phyloP scores from a whole-genome alignment of 2,329 filamentous ascomycete species.

The Dothistroma septosporum region DNA sequence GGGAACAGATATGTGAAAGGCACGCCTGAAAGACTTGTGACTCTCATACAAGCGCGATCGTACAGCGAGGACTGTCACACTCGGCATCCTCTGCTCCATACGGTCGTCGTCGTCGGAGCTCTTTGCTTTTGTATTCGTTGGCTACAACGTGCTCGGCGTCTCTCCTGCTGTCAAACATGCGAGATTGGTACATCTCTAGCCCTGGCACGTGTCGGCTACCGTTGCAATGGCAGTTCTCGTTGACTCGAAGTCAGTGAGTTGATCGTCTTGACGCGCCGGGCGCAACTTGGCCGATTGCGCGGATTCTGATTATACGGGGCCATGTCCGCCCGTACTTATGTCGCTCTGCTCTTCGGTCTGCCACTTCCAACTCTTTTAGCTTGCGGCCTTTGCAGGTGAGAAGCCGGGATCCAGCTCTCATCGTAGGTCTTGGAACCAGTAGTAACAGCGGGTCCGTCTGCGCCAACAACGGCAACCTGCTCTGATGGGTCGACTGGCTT shows the following conservation, averaged over 20 bases:
- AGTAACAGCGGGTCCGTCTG: slow-evolving; percentile 65
- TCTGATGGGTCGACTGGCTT: slow-evolving; percentile 64
- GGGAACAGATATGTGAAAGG: background rate
- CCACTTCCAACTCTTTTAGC: slow-evolving; percentile 58
- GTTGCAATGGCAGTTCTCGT: background rate
- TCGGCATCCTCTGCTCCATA: background rate
- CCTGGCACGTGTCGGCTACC: background rate
- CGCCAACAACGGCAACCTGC: slow-evolving; percentile 60
- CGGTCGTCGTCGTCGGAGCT: background rate
- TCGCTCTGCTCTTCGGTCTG: slow-evolving; percentile 40
- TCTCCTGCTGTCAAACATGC: background rate
- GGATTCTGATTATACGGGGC: background rate
- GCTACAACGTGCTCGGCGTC: background rate
- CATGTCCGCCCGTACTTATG: slow-evolving; percentile 9
- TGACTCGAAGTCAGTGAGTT: background rate
- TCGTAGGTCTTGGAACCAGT: slow-evolving; percentile 74
- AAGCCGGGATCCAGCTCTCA: slow-evolving; percentile 87
- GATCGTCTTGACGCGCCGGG: background rate
- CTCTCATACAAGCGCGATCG: background rate
- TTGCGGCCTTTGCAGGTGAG: slow-evolving; percentile 82
- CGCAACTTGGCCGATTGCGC: background rate
- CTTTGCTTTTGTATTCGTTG: background rate
- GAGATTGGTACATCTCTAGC: background rate
- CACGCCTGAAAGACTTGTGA: background rate
- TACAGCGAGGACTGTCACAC: background rate